Evolutionary conservation across 352 stramenopile genomes (phyloP).

Genomic region (Discostella stelligera): DNA sequence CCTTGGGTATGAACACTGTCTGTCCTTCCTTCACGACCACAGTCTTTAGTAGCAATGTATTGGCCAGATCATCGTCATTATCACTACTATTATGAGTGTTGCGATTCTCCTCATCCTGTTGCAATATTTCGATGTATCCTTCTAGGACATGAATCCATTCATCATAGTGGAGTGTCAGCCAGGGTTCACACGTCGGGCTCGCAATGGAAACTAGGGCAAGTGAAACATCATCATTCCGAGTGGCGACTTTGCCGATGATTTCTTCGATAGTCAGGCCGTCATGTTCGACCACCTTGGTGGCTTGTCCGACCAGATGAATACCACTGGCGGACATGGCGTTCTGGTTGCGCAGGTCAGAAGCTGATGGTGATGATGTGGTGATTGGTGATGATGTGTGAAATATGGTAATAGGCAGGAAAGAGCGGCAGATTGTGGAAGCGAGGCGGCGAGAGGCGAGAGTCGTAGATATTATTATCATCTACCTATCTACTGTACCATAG

Average conservation of each 20-base stretch:
- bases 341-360: too few relatives aligned
- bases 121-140: slow-evolving; percentile 52
- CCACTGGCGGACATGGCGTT: slow-evolving; percentile 14
- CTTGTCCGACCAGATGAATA: slow-evolving; percentile 59
- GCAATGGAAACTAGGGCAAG: slow-evolving; percentile 61
- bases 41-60: neutral
- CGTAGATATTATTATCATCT: too few relatives aligned
- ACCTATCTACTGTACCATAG: too few relatives aligned
- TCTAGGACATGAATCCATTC: slow-evolving; percentile 67
- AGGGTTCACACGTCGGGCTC: slow-evolving; percentile 59
- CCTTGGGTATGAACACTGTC: slow-evolving; percentile 65
- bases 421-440: too few relatives aligned
- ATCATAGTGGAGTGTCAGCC: slow-evolving; percentile 74
- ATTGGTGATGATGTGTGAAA: too few relatives aligned
- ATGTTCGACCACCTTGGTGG: slow-evolving; percentile 63
- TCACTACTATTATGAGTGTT: too few relatives aligned
- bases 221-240: slow-evolving; percentile 51
- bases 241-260: slow-evolving; percentile 69
- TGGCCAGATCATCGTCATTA: neutral
- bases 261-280: slow-evolving; percentile 71
- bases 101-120: slow-evolving; percentile 27
- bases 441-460: too few relatives aligned
- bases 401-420: too few relatives aligned
- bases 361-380: too few relatives aligned
- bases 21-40: slow-evolving; percentile 55